Evolutionary conservation across 768 basidiomycete genomes (phyloP).

Genomic region (Tricholoma flavovirens): DNA sequence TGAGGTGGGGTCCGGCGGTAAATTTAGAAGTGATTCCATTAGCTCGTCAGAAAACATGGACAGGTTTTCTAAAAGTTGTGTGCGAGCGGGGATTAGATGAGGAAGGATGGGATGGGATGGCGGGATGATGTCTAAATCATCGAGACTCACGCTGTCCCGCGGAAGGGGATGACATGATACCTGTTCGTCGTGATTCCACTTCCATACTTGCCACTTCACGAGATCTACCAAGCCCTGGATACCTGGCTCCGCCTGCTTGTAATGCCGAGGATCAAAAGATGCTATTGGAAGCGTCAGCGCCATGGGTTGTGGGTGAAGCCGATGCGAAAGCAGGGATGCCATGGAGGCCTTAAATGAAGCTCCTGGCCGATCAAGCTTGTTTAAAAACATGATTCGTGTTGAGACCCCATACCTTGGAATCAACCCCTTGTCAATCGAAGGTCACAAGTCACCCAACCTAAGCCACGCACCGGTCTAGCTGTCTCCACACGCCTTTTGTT

Average conservation of each 20-base stretch:
- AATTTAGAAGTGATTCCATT: conserved; percentile 62
- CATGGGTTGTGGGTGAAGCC: conserved; percentile 71
- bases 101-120: conserved; percentile 60
- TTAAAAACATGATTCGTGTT: conserved; percentile 75
- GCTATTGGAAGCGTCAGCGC: conserved; percentile 69
- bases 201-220: conserved; percentile 80
- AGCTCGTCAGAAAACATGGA: conserved; percentile 77
- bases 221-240: conserved; percentile 82
- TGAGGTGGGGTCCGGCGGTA: conserved; percentile 51
- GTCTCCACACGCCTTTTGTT: conserved; percentile 84
- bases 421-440: conserved; percentile 1
- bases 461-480: conserved; percentile 67
- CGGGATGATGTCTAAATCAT: conserved; percentile 40
- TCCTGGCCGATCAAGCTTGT: conserved; percentile 85
- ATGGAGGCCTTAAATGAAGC: conserved; percentile 72
- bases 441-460: conserved; percentile 22
- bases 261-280: conserved; percentile 64
- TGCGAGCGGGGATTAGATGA: conserved; percentile 62
- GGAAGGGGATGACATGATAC: conserved; percentile 46
- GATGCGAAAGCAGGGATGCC: conserved; percentile 65
- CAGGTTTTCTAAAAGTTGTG: conserved; percentile 67
- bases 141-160: conserved; percentile 38
- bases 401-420: conserved; percentile 65
- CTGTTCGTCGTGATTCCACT: conserved; percentile 53
- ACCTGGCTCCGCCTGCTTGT: conserved; percentile 71